Evolutionary conservation across 495 filamentous ascomycete species (phyloP).

Genomic region (Cairneyella variabilis): DNA sequence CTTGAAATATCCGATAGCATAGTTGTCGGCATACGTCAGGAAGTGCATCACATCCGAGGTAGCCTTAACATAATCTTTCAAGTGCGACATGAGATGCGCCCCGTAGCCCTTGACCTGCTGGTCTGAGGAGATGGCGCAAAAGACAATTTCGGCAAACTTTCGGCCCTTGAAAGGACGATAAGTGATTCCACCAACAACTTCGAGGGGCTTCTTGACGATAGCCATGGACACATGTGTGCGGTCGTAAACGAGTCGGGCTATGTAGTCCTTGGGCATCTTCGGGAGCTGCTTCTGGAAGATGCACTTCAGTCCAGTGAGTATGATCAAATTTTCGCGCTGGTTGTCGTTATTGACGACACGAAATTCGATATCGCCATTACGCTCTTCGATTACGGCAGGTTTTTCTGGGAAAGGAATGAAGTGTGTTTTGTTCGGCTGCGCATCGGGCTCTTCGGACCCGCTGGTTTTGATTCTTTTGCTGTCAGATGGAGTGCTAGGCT

Average conservation of each 20-base stretch:
- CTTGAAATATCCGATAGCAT: constrained; percentile 98
- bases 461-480: constrained; percentile 61
- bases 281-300: constrained; percentile 98
- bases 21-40: constrained; percentile 97
- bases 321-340: constrained; percentile 81
- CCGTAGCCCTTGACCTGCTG: constrained; percentile 99
- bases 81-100: constrained; percentile 94
- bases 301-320: constrained; percentile 92
- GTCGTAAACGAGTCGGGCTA: constrained; percentile 94
- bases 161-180: constrained; percentile 93
- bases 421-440: constrained; percentile 25
- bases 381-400: constrained; percentile 91
- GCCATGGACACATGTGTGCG: constrained; percentile 94
- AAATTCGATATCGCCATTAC: constrained; percentile 94
- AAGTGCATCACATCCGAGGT: constrained; percentile 98
- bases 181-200: constrained; percentile 95
- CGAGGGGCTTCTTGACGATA: constrained; percentile 92
- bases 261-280: constrained; percentile 99
- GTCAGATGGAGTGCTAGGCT: constrained; percentile 57
- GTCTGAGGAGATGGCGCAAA: constrained; percentile 95
- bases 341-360: constrained; percentile 97
- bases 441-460: constrained; percentile 51
- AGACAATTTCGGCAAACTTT: constrained; percentile 96
- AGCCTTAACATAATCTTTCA: constrained; percentile 98
- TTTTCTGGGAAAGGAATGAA: constrained; percentile 17